A percentile compares a stretch with the other conserved stretches of the same genome.
Evolutionary conservation across 768 basidiomycete genomes (phyloP).

Genomic region (Boletus huronensis): DNA sequence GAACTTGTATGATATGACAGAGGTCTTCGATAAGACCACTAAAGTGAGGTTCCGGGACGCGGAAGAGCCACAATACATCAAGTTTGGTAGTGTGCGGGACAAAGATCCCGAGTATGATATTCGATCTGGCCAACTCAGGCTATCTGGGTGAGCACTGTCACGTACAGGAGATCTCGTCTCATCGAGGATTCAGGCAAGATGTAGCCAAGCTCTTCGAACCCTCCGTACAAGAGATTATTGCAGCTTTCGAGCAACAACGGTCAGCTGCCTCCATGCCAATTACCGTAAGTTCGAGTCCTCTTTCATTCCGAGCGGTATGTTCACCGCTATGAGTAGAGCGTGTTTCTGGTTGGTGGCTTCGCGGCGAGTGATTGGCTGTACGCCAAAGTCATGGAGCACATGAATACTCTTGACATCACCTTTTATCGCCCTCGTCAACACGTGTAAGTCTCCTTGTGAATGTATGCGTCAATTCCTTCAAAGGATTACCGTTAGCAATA

Average conservation of each 20-base stretch:
- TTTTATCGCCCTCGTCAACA: constrained; percentile 13
- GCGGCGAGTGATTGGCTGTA: constrained; percentile 14
- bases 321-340: constrained; percentile 1
- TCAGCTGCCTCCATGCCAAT: constrained; percentile 7
- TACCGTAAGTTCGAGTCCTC: background rate
- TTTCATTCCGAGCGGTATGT: too few relatives aligned
- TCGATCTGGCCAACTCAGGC: constrained; percentile 34
- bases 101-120: constrained; percentile 35
- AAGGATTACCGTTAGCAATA: constrained; percentile 4
- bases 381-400: constrained; percentile 9
- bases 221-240: constrained; percentile 11
- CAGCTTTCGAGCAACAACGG: constrained; percentile 14
- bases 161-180: constrained; percentile 34
- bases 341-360: constrained; percentile 14
- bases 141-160: constrained; percentile 34
- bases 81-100: constrained; percentile 35
- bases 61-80: constrained; percentile 36
- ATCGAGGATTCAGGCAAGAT: constrained; percentile 12
- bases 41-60: constrained; percentile 39
- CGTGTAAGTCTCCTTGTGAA: constrained; percentile 6
- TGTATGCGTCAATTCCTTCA: too few relatives aligned
- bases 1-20: constrained; percentile 29
- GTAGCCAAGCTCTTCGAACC: constrained; percentile 13
- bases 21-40: constrained; percentile 33
- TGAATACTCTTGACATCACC: constrained; percentile 5